Percentiles rank a stretch among this genome's conserved stretches.
Conservation (phyloP, 129 eudicot species). For the Pseudognaphalium luteoalbum region DNA sequence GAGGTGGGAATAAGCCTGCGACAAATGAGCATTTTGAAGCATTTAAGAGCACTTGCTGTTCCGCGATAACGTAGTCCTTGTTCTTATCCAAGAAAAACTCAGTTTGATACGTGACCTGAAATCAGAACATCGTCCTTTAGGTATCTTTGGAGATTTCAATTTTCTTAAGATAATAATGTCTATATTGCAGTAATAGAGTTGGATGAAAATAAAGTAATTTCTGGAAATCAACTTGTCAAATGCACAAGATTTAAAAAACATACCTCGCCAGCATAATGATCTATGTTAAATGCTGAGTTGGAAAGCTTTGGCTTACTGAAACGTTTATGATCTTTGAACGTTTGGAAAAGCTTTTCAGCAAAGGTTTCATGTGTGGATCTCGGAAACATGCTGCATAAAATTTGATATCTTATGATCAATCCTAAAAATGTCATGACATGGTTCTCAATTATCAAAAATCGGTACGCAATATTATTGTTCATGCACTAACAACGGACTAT, state of each 20-base stretch:
- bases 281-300: slow-evolving; percentile 71
- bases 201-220: background rate
- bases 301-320: slow-evolving; percentile 87
- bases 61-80: slow-evolving; percentile 90
- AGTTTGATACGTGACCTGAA: slow-evolving; percentile 91
- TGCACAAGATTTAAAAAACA: slow-evolving; percentile 25
- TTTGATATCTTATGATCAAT: slow-evolving; percentile 8
- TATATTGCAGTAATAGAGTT: background rate
- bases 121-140: slow-evolving; percentile 16
- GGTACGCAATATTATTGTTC: background rate
- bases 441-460: slow-evolving; percentile 1
- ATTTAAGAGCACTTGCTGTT: slow-evolving; percentile 82
- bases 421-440: background rate
- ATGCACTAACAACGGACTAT: background rate
- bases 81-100: slow-evolving; percentile 86
- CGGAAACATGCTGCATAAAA: slow-evolving; percentile 76
- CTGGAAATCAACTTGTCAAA: background rate
- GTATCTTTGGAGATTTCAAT: background rate
- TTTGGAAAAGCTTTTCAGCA: slow-evolving; percentile 90
- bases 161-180: background rate
- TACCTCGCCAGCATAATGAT: slow-evolving; percentile 97
- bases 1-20: slow-evolving; percentile 77
- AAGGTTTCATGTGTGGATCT: slow-evolving; percentile 93
- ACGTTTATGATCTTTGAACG: slow-evolving; percentile 74
- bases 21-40: slow-evolving; percentile 86